Percentiles rank a stretch among this genome's conserved stretches.
phyloP scores from a whole-genome alignment of 1,284 basidiomycete species.

The Sphagnurus paluster region DNA sequence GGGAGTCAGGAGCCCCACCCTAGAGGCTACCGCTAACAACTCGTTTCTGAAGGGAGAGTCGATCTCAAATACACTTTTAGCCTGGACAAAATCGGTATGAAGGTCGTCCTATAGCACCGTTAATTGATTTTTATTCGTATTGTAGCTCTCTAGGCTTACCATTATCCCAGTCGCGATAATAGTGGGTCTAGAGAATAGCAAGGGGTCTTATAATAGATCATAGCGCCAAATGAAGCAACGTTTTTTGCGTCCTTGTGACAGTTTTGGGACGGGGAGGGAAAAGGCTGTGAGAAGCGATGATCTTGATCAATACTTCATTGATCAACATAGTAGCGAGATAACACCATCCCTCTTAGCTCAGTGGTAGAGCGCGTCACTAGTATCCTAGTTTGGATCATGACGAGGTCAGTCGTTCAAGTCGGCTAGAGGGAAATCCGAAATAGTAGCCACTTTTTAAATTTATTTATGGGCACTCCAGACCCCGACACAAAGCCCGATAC shows the following conservation, averaged over 20 bases:
- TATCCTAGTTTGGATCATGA: no score
- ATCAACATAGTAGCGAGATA: no score
- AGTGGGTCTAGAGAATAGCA: neutral
- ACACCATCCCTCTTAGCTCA: conserved; percentile 20
- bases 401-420: neutral
- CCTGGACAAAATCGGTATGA: neutral
- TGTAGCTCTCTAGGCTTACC: neutral
- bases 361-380: conserved; percentile 20
- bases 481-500: no score
- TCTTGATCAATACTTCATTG: no score
- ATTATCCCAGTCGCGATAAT: no score
- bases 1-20: neutral
- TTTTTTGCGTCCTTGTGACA: no score
- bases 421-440: neutral
- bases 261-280: no score
- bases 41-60: conserved; percentile 7
- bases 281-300: no score
- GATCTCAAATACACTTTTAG: neutral
- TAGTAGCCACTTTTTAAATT: neutral
- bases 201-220: no score
- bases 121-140: neutral
- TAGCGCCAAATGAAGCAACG: no score
- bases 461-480: no score
- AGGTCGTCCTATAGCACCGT: conserved; percentile 4
- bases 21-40: conserved; percentile 3